phyloP scores from a whole-genome alignment of 306 rosid genomes.

The Acacia crassicarpa region DNA sequence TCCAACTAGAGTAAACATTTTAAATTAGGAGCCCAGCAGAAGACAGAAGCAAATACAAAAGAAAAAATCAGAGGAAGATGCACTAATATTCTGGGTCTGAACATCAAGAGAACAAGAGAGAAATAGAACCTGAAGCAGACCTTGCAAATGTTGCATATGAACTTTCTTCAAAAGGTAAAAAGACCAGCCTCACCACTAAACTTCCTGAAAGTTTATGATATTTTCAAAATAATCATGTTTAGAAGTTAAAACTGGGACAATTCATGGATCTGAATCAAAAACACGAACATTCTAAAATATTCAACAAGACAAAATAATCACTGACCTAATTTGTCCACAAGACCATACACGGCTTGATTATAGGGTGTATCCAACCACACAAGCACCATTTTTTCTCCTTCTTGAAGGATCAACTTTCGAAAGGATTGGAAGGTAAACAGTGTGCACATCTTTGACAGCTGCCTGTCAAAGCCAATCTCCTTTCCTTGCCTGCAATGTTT shows the following conservation, averaged over 20 bases:
- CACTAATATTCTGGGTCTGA: not conserved
- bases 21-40: not conserved
- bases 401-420: constrained; percentile 89
- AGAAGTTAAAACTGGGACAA: not conserved
- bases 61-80: not conserved
- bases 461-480: constrained; percentile 60
- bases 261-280: not conserved
- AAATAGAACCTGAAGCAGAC: constrained; percentile 91
- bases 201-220: constrained; percentile 68
- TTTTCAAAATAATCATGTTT: constrained; percentile 16
- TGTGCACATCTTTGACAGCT: constrained; percentile 83
- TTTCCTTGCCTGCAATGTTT: constrained; percentile 57
- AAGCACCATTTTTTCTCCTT: constrained; percentile 97
- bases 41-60: not conserved
- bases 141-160: constrained; percentile 88
- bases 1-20: not conserved
- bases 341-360: constrained; percentile 92
- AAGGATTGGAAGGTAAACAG: constrained; percentile 83
- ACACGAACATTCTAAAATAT: constrained; percentile 15
- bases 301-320: constrained; percentile 3
- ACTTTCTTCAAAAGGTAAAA: constrained; percentile 98
- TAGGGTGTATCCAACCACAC: constrained; percentile 91
- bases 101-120: constrained; percentile 39
- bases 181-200: constrained; percentile 88
- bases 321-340: constrained; percentile 88